These are phyloP conservation scores for Thraustochytrium striatum DNA, from an alignment of 352 stramenopile species.

Conservation along the genomic window DNA sequence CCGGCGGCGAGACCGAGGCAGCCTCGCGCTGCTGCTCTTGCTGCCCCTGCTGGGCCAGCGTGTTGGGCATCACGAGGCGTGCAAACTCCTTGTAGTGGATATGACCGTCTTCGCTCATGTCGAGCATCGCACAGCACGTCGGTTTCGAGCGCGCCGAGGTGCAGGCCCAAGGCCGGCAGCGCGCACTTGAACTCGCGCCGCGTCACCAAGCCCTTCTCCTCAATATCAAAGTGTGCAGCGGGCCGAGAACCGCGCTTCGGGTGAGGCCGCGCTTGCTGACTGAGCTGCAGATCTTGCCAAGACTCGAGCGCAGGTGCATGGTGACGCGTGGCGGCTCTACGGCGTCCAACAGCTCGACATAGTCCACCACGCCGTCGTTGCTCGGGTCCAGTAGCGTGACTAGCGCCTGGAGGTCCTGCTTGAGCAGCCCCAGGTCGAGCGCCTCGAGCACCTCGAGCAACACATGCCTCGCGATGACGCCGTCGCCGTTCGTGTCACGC, in stretches of 20 bases:
- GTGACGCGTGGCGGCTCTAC: not conserved
- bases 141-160: not conserved
- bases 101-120: not conserved
- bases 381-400: not conserved
- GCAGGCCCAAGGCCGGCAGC: not conserved
- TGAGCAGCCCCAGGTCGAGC: not conserved
- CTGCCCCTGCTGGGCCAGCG: not conserved
- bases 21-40: not conserved
- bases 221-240: conserved; percentile 45
- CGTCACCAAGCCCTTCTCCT: not conserved
- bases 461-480: not conserved
- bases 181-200: conserved; percentile 20
- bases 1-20: not conserved
- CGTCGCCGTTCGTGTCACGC: conserved; percentile 19
- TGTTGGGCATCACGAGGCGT: not conserved
- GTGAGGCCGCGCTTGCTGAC: not conserved
- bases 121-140: not conserved
- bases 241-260: not conserved
- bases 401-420: not conserved
- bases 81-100: conserved; percentile 36
- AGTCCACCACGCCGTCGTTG: conserved; percentile 26
- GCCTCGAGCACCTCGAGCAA: not conserved
- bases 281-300: not conserved
- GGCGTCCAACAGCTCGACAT: not conserved
- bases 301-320: not conserved